These are phyloP conservation scores for Leccinum pallidistipes DNA, from an alignment of 1,284 basidiomycete species.

Conservation along the genomic window DNA sequence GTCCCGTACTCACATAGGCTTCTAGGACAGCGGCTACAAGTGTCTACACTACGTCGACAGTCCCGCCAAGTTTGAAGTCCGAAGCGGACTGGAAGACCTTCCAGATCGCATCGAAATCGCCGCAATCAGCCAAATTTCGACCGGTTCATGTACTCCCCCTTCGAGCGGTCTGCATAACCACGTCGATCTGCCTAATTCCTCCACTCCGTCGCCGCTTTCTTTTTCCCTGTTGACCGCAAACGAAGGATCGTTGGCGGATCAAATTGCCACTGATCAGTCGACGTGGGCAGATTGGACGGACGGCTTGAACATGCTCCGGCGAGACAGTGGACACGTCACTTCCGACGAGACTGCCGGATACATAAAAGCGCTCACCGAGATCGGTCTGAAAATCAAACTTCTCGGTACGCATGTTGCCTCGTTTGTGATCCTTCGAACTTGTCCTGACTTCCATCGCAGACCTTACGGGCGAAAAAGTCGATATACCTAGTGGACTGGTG, in stretches of 20 bases:
- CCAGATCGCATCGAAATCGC: conserved; percentile 84
- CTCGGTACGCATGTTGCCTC: conserved; percentile 56
- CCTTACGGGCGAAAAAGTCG: conserved; percentile 89
- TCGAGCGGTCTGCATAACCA: conserved; percentile 61
- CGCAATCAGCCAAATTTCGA: conserved; percentile 74
- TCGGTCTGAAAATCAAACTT: conserved; percentile 92
- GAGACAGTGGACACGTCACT: conserved; percentile 77
- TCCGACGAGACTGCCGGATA: conserved; percentile 86
- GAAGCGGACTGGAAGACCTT: conserved; percentile 82
- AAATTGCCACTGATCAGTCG: conserved; percentile 82
- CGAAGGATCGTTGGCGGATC: conserved; percentile 80
- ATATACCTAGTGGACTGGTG: conserved; percentile 77
- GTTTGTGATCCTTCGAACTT: not conserved
- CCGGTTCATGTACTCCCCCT: conserved; percentile 73
- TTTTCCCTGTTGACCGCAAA: conserved; percentile 77
- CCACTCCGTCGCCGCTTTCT: conserved; percentile 67
- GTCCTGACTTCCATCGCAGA: conserved; percentile 47
- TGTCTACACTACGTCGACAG: conserved; percentile 85
- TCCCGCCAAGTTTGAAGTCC: conserved; percentile 71
- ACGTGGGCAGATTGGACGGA: conserved; percentile 97
- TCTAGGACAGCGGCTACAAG: conserved; percentile 72
- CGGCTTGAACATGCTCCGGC: conserved; percentile 84
- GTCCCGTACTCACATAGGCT: conserved; percentile 8
- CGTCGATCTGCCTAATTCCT: conserved; percentile 54
- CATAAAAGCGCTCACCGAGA: conserved; percentile 86